Base-by-base conservation (phyloP, 768 basidiomycete species). In the Trametes villosa region DNA sequence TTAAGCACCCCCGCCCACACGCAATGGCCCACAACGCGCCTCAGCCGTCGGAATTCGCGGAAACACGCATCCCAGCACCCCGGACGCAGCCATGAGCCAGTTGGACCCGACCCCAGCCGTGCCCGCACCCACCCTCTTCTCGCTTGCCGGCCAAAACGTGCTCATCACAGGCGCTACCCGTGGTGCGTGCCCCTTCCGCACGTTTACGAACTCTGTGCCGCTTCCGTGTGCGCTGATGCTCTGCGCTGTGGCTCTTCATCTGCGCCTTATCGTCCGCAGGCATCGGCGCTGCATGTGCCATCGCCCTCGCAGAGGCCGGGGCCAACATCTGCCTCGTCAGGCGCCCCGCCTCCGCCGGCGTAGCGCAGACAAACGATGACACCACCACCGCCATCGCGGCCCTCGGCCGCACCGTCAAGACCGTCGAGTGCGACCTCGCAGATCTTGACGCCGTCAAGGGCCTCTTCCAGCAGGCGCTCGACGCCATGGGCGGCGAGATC, bases 161-260 rank as follows among this genome's bases (percentile, higher is more conserved):
- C 86, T 94, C 74, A 83, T 94, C 69, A 94, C 92, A 38, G 92
- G 92, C 62, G 89, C 87, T 31, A 86, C 89, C 24, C 80, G 91
- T 73, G 91, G 90, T 89, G 36, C 53, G 68, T 64, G 47, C 42
- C 26, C 26, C 33, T 57, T 31, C 51, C 9, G 11, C 47, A 34
- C 31, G 17, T 50, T 40, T 51, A 42, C 46, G 33, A 55, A 57
- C 61, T 22, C 52, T 44, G 18, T 47, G 47, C 62, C 44, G 31
- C n/a, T 38, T 24, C 49, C 26, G 12, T n/a, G 26, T 53, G 17
- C 45, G 34, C 27, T 36, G n/a, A 27, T 38, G 45, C 24, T 46
- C 31, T n/a, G 34, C 51, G 18, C 20, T 36, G 51, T 56, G 44
- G 53, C 49, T 58, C 48, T 52, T 44, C 45, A 33, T 47, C 29